Evolutionary conservation across 2,329 filamentous ascomycete species (phyloP), one percentile per base, ranked within the genome.

Genomic region (Diplodia mutila): DNA sequence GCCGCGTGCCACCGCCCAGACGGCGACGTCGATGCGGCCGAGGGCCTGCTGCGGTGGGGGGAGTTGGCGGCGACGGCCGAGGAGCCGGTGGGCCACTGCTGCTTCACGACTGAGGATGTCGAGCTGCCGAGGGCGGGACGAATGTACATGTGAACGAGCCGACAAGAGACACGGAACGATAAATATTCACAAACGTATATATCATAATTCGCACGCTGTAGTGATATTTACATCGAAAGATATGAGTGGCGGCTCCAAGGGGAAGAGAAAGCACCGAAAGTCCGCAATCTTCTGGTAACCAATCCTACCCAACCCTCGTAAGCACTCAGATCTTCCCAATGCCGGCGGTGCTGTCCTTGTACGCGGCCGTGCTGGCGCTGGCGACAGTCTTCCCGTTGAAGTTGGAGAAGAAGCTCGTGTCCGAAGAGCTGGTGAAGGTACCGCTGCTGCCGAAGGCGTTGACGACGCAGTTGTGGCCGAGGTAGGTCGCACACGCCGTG

Each of bases 321-420:
- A n/a, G n/a, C n/a, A 5, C 21, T 63, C 34, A 63, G 27, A 63
- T 63, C 59, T 63, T 63, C n/a, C 59, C 59, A 5, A 67, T 76
- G 49, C 75, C 79, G 65, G 72, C 76, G 18, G 73, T 73, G 61
- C 83, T 78, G 39, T 70, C 78, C 65, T 79, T 75, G 69, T 77
- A 75, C 68, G 77, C 80, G 21, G 76, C 76, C 37, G 78, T 71
- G 18, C 71, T 68, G 11, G 84, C 83, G 68, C 78, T 71, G 9
- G 86, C 86, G 70, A 87, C 74, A 67, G 80, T 84, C 81, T 86
- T 85, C 69, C 84, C 84, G 53, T 78, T 75, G 75, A 87, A 87
- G 72, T 83, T 80, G 66, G 71, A 63, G 57, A 88, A 73, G 77
- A 88, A 84, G 63, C 74, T 76, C 6, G 82, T 81, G 72, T 85